Conservation (phyloP, 179 eudicot species). For the Carnegiea gigantea region DNA sequence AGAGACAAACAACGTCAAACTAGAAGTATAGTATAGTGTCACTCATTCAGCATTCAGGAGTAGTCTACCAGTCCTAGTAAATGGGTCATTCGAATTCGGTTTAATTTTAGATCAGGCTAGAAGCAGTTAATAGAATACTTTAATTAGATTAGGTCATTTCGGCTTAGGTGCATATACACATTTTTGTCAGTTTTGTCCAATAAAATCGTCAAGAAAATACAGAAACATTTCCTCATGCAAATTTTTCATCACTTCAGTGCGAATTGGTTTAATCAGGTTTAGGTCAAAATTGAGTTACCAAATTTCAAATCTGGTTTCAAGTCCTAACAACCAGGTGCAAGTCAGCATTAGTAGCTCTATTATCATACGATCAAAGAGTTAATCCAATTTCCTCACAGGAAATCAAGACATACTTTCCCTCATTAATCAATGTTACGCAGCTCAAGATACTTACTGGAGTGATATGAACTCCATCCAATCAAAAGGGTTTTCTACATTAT, state of each 20-base stretch:
- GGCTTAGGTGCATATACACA: background rate
- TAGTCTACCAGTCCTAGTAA: background rate
- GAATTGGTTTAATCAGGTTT: background rate
- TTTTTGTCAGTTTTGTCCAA: no score
- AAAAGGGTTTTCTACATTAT: conserved; percentile 72
- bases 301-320: no score
- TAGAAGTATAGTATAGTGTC: background rate
- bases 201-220: background rate
- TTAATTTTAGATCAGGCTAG: background rate
- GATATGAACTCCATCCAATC: conserved; percentile 98
- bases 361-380: background rate
- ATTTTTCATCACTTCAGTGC: background rate
- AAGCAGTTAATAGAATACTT: background rate
- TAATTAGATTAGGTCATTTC: background rate
- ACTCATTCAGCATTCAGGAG: background rate
- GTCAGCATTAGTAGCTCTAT: background rate
- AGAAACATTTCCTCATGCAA: no score
- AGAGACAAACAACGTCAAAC: background rate
- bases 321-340: no score
- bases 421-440: background rate
- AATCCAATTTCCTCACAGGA: background rate
- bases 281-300: background rate
- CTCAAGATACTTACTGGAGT: conserved; percentile 39
- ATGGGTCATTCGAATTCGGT: background rate
- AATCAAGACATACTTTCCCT: background rate